Evolutionary conservation across 2,329 filamentous ascomycete species (phyloP).

Genomic region (Hymenoscyphus fraxineus): DNA sequence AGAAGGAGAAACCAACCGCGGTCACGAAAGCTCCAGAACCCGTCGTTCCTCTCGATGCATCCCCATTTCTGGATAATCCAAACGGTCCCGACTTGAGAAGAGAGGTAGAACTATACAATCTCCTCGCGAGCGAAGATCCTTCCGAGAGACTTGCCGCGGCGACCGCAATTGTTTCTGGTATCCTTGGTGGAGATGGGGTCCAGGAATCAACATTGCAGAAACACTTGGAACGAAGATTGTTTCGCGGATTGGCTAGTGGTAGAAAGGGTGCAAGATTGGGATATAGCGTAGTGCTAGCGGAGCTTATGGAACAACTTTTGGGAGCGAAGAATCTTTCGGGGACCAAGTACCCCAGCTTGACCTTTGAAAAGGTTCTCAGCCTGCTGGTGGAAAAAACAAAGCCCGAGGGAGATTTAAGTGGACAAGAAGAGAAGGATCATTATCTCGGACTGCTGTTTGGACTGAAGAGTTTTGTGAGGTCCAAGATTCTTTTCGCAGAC

Average conservation of each 20-base stretch:
- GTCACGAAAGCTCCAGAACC: conserved; percentile 16
- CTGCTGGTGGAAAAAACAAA: conserved; percentile 55
- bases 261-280: conserved; percentile 84
- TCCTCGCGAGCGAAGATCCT: conserved; percentile 56
- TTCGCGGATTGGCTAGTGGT: conserved; percentile 84
- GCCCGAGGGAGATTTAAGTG: conserved; percentile 49
- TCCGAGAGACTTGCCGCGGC: conserved; percentile 56
- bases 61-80: conserved; percentile 50
- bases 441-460: conserved; percentile 84
- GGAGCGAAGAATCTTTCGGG: conserved; percentile 43
- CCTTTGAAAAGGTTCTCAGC: conserved; percentile 52
- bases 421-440: conserved; percentile 81
- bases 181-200: conserved; percentile 48
- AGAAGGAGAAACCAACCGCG: conserved; percentile 10
- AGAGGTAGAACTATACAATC: conserved; percentile 57
- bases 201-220: conserved; percentile 51
- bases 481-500: conserved; percentile 62
- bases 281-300: conserved; percentile 83
- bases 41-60: conserved; percentile 23
- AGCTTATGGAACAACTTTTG: conserved; percentile 70
- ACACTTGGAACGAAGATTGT: conserved; percentile 65
- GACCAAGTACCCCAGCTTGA: conserved; percentile 51
- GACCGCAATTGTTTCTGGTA: conserved; percentile 53
- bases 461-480: conserved; percentile 79
- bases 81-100: conserved; percentile 52